Base-by-base conservation (phyloP, 805 yeast genomes). In the Candida hungchunana region DNA sequence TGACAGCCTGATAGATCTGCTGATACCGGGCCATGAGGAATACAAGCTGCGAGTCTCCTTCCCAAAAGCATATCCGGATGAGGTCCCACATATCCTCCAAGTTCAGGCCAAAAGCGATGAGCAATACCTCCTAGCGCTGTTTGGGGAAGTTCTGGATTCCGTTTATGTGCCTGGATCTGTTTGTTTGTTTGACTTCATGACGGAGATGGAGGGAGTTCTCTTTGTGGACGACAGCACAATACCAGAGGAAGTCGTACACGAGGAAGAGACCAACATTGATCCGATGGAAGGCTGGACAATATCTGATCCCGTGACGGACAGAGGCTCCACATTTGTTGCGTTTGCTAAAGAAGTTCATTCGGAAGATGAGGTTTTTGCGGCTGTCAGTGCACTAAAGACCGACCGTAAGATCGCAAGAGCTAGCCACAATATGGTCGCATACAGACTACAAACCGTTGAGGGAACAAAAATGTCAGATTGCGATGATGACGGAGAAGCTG, bases 401-500 rank as follows among this genome's bases (percentile, higher is more conserved):
- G 95, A 89, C 51, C 71, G 75, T 24, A 82, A 77, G 56, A 68
- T 93, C 12, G 58, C 77, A 7, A 69, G 72, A 43, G 80, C 96
- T 0, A 57, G 72, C 1, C 97, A 90, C 59, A 80, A 81, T 42
- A 93, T 93, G 79, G 73, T 78, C 12, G 93, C 96, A 0, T 89
- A 90, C 82, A 65, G 97, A 44, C 81, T 93, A 4, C 67, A 68
- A 37, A 65, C 67, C 14, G 28, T 33, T 4, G 50, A 62, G 18
- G 85, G 79, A 0, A 72, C 77, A 0, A 67, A 71, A 24, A 72
- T 69, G 31, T 93, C 85, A 50, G 97, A 93, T 50, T 88, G 85
- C 49, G 97, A 93, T 53, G 97, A 93, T 57, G 98, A 90, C 55
- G 98, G 98, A 3, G 98, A 93, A 55, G 72, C 94, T 0, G 97